Evolutionary conservation across 495 filamentous ascomycete genomes (phyloP).

Genomic region (Penicillium crystallinum): DNA sequence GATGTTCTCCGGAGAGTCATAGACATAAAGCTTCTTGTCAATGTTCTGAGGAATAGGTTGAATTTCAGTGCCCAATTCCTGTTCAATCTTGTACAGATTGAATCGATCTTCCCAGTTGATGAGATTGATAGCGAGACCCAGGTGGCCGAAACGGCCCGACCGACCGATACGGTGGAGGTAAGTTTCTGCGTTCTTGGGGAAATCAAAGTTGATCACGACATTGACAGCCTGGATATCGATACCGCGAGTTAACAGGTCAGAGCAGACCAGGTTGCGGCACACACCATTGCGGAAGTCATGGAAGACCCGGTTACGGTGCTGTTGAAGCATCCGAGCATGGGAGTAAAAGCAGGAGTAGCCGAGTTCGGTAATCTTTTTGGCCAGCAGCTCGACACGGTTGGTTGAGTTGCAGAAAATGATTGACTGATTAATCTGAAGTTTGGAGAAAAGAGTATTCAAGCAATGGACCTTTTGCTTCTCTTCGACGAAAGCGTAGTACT

Average conservation of each 20-base stretch:
- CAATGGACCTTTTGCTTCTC: conserved; percentile 99
- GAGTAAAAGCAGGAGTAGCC: conserved; percentile 99
- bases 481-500: conserved; percentile 98
- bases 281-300: conserved; percentile 98
- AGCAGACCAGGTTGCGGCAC: conserved; percentile 96
- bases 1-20: conserved; percentile 92
- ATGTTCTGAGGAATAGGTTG: conserved; percentile 89
- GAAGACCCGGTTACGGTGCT: conserved; percentile 95
- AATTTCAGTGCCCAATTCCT: conserved; percentile 95
- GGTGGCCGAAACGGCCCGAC: conserved; percentile 93
- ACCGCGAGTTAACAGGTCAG: conserved; percentile 93
- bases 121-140: conserved; percentile 96
- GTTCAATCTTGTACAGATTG: conserved; percentile 98
- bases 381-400: conserved; percentile 92
- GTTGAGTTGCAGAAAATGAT: conserved; percentile 99
- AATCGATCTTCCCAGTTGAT: conserved; percentile 99
- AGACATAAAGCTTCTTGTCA: conserved; percentile 97
- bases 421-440: conserved; percentile 99
- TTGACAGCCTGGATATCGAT: conserved; percentile 99
- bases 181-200: conserved; percentile 98
- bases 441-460: conserved; percentile 96
- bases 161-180: conserved; percentile 98
- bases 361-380: conserved; percentile 98
- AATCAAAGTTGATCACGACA: conserved; percentile 99
- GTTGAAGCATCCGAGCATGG: conserved; percentile 97